Evolutionary conservation across 768 basidiomycete genomes (phyloP).

Genomic region (Inosperma sp.): DNA sequence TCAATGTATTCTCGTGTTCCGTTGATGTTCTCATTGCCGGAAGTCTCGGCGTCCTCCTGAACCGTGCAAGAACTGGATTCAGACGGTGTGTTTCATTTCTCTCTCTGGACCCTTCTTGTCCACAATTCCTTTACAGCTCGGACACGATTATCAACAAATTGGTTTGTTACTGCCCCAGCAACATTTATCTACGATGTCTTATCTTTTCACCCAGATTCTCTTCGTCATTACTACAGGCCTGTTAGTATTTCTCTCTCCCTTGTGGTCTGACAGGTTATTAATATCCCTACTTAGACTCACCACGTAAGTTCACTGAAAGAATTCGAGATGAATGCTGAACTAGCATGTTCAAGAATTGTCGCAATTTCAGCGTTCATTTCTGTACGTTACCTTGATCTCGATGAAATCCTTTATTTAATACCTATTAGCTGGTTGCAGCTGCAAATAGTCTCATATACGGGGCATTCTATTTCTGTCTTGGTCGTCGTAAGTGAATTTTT

Average conservation of each 20-base stretch:
- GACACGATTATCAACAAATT: slow-evolving; percentile 48
- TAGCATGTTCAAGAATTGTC: slow-evolving; percentile 29
- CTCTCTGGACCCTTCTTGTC: too few species aligned
- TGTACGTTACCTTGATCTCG: slow-evolving; percentile 23
- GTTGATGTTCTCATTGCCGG: too few species aligned
- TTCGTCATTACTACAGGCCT: slow-evolving; percentile 52
- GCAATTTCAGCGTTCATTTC: slow-evolving; percentile 48
- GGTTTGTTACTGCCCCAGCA: slow-evolving; percentile 19
- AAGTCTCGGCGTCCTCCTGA: too few species aligned
- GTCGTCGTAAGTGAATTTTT: slow-evolving; percentile 34
- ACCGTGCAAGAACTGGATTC: too few species aligned
- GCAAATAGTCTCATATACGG: slow-evolving; percentile 43
- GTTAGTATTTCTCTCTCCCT: slow-evolving; percentile 23
- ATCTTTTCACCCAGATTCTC: slow-evolving; percentile 34
- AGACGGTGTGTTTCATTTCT: too few species aligned
- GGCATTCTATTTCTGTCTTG: slow-evolving; percentile 49
- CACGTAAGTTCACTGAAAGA: slow-evolving; percentile 23
- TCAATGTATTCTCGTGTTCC: too few species aligned
- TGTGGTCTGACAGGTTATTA: slow-evolving; percentile 6
- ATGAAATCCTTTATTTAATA: not conserved
- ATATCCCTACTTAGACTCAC: slow-evolving; percentile 29
- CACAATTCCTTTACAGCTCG: too few species aligned
- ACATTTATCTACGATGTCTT: not conserved
- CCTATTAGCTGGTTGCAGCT: slow-evolving; percentile 35
- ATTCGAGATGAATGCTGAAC: too few species aligned